Evolutionary conservation across 805 yeast genomes (phyloP).

Genomic region (Sugiyamaella mastotermitis): DNA sequence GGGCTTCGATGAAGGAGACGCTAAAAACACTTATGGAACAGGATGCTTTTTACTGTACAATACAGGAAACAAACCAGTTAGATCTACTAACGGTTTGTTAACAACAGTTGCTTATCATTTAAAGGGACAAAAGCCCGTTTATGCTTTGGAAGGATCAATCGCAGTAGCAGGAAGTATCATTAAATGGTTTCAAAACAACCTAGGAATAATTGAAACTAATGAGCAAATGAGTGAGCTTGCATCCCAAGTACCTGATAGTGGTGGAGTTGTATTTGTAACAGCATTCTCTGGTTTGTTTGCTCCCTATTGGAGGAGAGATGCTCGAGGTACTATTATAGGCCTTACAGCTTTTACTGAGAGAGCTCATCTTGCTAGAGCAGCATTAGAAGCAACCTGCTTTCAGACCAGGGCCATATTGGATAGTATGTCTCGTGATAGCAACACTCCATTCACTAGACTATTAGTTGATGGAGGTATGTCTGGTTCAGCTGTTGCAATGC

Average conservation of each 20-base stretch:
- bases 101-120: constrained; percentile 92
- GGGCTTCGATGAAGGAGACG: constrained; percentile 77
- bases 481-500: constrained; percentile 83
- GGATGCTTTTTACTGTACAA: constrained; percentile 89
- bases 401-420: constrained; percentile 86
- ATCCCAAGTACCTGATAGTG: constrained; percentile 69
- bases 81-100: constrained; percentile 73
- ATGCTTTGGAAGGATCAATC: constrained; percentile 90
- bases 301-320: constrained; percentile 92
- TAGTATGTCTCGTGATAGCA: constrained; percentile 85
- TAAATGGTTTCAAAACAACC: constrained; percentile 90
- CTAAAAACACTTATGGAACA: constrained; percentile 95
- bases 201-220: constrained; percentile 72
- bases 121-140: constrained; percentile 67
- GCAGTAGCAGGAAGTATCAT: constrained; percentile 94
- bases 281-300: constrained; percentile 93
- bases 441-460: constrained; percentile 42
- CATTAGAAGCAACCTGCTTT: constrained; percentile 90
- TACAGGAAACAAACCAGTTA: constrained; percentile 68
- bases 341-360: constrained; percentile 90
- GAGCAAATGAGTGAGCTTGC: constrained; percentile 90
- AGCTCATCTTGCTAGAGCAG: constrained; percentile 89
- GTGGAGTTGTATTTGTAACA: constrained; percentile 92
- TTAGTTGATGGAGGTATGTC: constrained; percentile 94
- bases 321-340: constrained; percentile 90